Base-by-base conservation (phyloP, 1,139 yeast species). In the Lodderomyces oxycetoniae region DNA sequence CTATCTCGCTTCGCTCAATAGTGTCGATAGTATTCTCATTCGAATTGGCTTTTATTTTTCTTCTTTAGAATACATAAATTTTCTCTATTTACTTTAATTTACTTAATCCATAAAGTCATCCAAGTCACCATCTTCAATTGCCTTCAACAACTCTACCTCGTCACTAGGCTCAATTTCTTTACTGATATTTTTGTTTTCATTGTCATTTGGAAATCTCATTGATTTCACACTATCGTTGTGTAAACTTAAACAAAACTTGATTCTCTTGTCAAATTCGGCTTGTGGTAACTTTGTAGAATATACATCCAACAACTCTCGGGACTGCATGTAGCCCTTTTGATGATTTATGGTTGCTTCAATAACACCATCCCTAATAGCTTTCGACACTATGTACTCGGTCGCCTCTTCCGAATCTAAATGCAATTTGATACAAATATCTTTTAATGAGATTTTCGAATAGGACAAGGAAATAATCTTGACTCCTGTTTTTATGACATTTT, bases 401-500 rank as follows among this genome's bases (percentile, higher is more conserved):
- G 89, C 81, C 55, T 91, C 91, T 63, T 93, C 99, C 26, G 91
- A 80, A 50, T 91, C 98, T 46, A 93, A 74, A 47, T 85, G 91
- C 52, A 93, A 74, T 55, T 91, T 86, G 52, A 91, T 75, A 61
- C 98, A 93, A 36, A 75, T 74, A 55, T 93, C 98, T 61, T 84
- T 85, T 51, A 93, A 72, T 3, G 96, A 85, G 41, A 93, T 91
- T 55, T 79, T 83, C 38, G 94, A 85, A 64, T 93, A 93, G 3
- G 96, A 79, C 50, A 93, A 70, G 11, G 96, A 86, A 52, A 93
- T 87, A 50, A 87, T 85, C 60, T 98, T 77, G 43, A 93, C 88
- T 51, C 98, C 99, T 1, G 99, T 89, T 63, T 91, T 93, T 60
- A 93, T 91, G 43, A 93, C 99, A 57, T 91, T 93, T 55, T 94